Evolutionary conservation across 2,329 filamentous ascomycete genomes (phyloP), one percentile per base, ranked within the genome.

Genomic region (Colletotrichum karsti): DNA sequence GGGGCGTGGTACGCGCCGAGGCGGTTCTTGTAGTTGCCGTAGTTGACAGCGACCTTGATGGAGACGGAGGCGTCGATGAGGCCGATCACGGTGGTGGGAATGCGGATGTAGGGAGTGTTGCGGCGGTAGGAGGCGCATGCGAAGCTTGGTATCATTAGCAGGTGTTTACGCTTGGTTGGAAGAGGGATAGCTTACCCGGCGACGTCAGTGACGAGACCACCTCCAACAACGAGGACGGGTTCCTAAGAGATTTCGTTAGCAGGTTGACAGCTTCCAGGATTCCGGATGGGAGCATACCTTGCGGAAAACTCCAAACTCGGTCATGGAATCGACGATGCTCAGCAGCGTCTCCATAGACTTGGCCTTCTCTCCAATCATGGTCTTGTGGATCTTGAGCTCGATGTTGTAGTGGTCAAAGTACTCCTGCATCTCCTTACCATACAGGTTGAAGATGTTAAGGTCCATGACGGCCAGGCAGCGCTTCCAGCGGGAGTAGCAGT

Each of bases 11-110:
- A 93, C 4, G 91, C 91, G 28, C 91, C 91, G 0, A 93, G 85
- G 12, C 90, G 85, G 80, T 93, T 93, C 84, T 93, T 93, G 83
- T 92, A 92, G 77, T 90, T 88, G 76, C 90, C 90, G 73, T 93
- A 92, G 81, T 93, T 93, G 73, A 93, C 91, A 12, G 90, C 91
- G n/a, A 93, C 91, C 76, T 93, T 93, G 83, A 93, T 93, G 37
- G 88, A 91, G 56, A 93, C 91, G 18, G 90, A 92, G 3, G 91
- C 91, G 74, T 93, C 91, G 68, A 93, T 93, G 53, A 93, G 83
- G 9, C 91, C 91, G 74, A 93, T 93, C 70, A 93, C 89, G 1
- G 91, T 93, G 0, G 91, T 93, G 2, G 91, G 91, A 8, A 93
- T 86, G 53, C 91, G 89, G 75, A 93, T 92, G 80, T 87, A 93